These are phyloP conservation scores for Kuraishia ogatae DNA, from an alignment of 805 yeast genomes.

Conservation along the genomic window DNA sequence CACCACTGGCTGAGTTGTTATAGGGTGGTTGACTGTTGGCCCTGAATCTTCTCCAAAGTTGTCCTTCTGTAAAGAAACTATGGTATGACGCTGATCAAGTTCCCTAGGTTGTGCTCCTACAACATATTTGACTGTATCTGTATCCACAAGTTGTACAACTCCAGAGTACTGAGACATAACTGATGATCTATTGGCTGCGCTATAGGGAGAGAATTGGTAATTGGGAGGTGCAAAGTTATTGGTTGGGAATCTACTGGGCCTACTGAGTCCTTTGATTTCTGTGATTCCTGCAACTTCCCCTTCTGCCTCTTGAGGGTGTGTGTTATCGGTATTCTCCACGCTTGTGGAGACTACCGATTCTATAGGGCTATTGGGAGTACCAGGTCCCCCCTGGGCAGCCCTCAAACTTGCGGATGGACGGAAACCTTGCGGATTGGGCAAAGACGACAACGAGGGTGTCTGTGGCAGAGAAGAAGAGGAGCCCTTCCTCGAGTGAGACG, in stretches of 20 bases:
- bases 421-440: neutral
- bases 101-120: conserved; percentile 11
- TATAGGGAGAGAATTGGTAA: neutral
- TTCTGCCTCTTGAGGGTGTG: neutral
- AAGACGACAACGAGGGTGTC: neutral
- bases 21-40: neutral
- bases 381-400: neutral
- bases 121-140: conserved; percentile 23
- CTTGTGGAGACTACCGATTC: neutral
- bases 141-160: conserved; percentile 25
- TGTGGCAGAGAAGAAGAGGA: neutral
- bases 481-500: neutral
- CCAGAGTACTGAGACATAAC: conserved; percentile 27
- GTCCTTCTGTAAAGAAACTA: too few relatives aligned
- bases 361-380: neutral
- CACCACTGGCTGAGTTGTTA: neutral
- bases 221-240: neutral
- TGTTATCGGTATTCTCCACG: neutral
- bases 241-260: neutral
- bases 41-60: neutral
- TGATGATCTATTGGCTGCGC: conserved; percentile 21
- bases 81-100: too few relatives aligned
- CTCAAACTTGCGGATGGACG: neutral
- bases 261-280: neutral
- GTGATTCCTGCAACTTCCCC: neutral